Evolutionary conservation across 495 filamentous ascomycete genomes (phyloP), one percentile per base, ranked within the genome.

Genomic region (Penicillium lagena): DNA sequence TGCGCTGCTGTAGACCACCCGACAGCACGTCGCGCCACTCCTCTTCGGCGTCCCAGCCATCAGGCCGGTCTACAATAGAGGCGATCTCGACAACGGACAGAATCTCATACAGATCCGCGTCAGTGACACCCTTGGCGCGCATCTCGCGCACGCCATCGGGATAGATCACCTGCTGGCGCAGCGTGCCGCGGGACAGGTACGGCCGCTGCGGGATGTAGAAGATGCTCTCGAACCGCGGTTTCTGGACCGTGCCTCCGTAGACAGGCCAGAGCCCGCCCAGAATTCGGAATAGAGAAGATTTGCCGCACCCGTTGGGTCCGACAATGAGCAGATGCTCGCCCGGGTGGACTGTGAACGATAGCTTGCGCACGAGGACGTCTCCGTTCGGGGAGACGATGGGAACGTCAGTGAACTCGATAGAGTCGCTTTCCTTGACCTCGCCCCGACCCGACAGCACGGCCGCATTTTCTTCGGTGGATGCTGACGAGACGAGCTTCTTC

Each of bases 181-280:
- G 79, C 1, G 83, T 86, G 12, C 93, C 93, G 27, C 86, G 80
- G 28, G 86, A 90, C 2, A 98, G 76, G 58, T 98, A 98, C 0
- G 93, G 93, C 1, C 93, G 82, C 59, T 98, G 93, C 0, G 93
- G 93, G 55, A 98, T 95, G 68, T 98, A 98, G 72, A 97, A 98
- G 57, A 98, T 96, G 54, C 91, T 85, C 36, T 83, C 78, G 50
- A 88, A 87, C 0, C 84, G 81, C 6, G 94, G 93, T 59, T 96
- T 96, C 53, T 83, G 78, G 17, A 98, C 93, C 1, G 76, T 85
- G 32, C 93, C 93, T 45, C 93, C 93, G 66, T 97, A 97, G 29
- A 97, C 94, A n/a, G 93, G 93, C 93, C 93, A 98, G 1, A 98
- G 78, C 7, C 93, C 93, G 40, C 93, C 93, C 30, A 98, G 77